Evolutionary conservation across 108 stramenopile genomes (phyloP).

Genomic region (Cyclotella cryptica): DNA sequence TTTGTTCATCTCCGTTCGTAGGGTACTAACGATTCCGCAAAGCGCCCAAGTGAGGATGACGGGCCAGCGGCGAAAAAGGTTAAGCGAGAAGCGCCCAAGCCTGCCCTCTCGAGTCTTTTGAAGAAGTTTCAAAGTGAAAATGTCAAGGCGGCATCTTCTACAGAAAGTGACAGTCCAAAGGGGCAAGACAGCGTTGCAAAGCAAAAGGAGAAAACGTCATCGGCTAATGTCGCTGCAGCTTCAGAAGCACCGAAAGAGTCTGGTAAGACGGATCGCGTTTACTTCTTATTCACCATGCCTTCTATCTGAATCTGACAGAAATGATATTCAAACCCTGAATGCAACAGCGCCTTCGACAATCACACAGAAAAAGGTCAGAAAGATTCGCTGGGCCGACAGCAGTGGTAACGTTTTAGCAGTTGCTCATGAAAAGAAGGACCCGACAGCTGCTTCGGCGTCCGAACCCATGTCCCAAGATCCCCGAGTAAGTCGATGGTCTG

Average conservation of each 20-base stretch:
- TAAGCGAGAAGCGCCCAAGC: constrained; percentile 50
- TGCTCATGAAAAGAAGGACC: constrained; percentile 44
- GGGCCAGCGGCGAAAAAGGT: constrained; percentile 47
- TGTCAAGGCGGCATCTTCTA: constrained; percentile 17
- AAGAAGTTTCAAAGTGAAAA: constrained; percentile 61
- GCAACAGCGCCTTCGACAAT: not conserved
- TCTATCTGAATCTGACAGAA: no score
- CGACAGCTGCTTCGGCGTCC: constrained; percentile 7
- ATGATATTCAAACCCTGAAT: not conserved
- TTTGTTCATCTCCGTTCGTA: constrained; percentile 9
- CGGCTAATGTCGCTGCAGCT: not conserved
- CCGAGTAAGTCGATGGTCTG: constrained; percentile 60
- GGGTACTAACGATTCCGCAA: constrained; percentile 31
- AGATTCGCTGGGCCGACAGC: constrained; percentile 84
- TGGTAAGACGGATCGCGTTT: no score
- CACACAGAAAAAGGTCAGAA: constrained; percentile 45
- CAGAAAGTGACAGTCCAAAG: constrained; percentile 23
- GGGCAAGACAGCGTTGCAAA: constrained; percentile 25
- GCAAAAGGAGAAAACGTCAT: constrained; percentile 24
- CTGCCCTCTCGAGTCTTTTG: constrained; percentile 69
- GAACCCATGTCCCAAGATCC: constrained; percentile 19
- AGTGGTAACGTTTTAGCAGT: constrained; percentile 67
- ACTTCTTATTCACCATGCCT: no score
- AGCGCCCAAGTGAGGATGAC: constrained; percentile 38
- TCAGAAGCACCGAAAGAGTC: no score